These are phyloP conservation scores for Moniliella sp. DNA, from an alignment of 1,284 basidiomycete genomes.

Conservation along the genomic window DNA sequence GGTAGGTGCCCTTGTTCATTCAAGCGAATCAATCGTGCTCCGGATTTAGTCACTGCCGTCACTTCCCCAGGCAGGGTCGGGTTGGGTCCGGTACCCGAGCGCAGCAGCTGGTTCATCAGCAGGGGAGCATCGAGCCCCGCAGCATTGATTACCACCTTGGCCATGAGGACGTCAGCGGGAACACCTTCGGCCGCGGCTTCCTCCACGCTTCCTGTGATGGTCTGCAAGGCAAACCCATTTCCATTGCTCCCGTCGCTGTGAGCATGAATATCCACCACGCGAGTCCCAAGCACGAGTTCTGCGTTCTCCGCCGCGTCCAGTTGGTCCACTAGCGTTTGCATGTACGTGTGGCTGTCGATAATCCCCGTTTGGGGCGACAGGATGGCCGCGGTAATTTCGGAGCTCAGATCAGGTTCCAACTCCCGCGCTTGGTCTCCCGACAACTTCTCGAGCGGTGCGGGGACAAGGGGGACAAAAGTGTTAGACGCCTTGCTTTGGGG, in stretches of 20 bases:
- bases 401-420: slow-evolving; percentile 60
- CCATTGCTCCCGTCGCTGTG: too few relatives aligned
- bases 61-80: too few relatives aligned
- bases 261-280: slow-evolving; percentile 71
- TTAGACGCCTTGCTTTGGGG: too few relatives aligned
- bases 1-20: slow-evolving; percentile 3
- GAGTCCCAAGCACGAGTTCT: slow-evolving; percentile 58
- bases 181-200: slow-evolving; percentile 10
- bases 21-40: too few relatives aligned
- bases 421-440: slow-evolving; percentile 49
- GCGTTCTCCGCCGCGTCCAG: slow-evolving; percentile 51
- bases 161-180: slow-evolving; percentile 51
- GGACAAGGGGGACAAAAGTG: too few relatives aligned
- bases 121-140: slow-evolving; percentile 49
- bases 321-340: slow-evolving; percentile 58
- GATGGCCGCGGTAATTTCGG: slow-evolving; percentile 47
- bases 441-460: slow-evolving; percentile 45
- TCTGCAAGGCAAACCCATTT: too few relatives aligned
- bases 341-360: slow-evolving; percentile 56
- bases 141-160: slow-evolving; percentile 63
- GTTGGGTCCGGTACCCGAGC: slow-evolving; percentile 3
- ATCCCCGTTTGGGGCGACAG: slow-evolving; percentile 75
- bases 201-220: too few relatives aligned
- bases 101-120: slow-evolving; percentile 18
- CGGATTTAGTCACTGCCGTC: too few relatives aligned